Evolutionary conservation across 768 basidiomycete genomes (phyloP), one percentile per base, ranked within the genome.

Genomic region (Mycena belliarum): DNA sequence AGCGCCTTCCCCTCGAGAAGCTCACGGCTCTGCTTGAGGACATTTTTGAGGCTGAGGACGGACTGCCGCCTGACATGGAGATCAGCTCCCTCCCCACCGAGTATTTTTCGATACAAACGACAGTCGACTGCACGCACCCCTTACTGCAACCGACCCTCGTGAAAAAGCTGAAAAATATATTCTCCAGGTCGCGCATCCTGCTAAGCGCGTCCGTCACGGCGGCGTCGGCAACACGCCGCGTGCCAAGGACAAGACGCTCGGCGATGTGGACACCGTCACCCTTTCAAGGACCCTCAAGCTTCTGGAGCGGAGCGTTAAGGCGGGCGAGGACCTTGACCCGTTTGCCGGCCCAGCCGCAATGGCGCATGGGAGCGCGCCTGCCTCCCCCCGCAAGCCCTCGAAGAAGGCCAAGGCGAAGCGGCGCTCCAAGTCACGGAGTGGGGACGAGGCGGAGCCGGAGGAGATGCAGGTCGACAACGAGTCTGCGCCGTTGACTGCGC

Each of bases 41-140:
- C 52, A 81, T 97, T n/a, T 90, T 96, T 54, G 87, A 90, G 60
- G 86, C 89, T 0, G 87, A 91, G 64, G 94, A 95, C 67, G 69
- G 79, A 0, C 74, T 93, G 16, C 80, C 87, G 3, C 74, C 83
- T 0, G 87, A 89, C 47, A 70, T 75, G 2, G 78, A 80, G 37
- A 58, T 74, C n/a, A 58, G 68, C 15, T 78, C 85, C 49, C 74
- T 93, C 14, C 76, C 85, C 4, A 67, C 75, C 26, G 82, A 86
- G 9, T 88, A 78, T 67, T 94, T 86, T 71, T 94, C 85, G 23
- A 74, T 74, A 8, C 73, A 44, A 5, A 60, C 82, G 28, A 89
- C 85, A 0, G 64, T 70, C 23, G 87, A 91, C 55, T 71, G 75
- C 47, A 74, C 84, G 6, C 77, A 78, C 21, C 91, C 91, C 0